Base-by-base conservation (phyloP, 805 yeast species). In the Metschnikowia kunwiensis region DNA sequence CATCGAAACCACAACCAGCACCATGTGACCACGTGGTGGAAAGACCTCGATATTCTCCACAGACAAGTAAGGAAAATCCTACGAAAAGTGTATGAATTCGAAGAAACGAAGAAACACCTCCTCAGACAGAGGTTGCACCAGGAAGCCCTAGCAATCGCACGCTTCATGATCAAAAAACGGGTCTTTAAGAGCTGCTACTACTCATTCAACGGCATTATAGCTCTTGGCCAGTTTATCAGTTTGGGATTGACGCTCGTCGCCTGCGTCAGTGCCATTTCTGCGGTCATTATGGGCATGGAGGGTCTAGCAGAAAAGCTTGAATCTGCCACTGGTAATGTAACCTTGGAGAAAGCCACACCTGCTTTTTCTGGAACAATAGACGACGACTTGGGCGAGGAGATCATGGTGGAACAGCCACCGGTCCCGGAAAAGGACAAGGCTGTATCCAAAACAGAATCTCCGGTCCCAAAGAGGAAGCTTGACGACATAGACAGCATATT, bases 1-100 rank as follows among this genome's bases (percentile, higher is more conserved):
- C 86, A 82, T 50, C 66, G 95, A 44, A 82, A 80, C 58, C 68
- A 71, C 34, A 86, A 86, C 55, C 96, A 88, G 55, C 95, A 86
- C 52, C 64, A 80, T 3, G 72, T 70, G 6, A 73, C 86, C 20
- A 51, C 54, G 7, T 88, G 96, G 96, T 88, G 95, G 91, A 72
- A 65, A 42, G 70, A 75, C 41, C 61, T 88, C 26, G 72, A 78
- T 42, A 70, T 80, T 7, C 50, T 86, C 18, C 84, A 82, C 47
- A 70, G 95, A 26, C 63, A 70, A 28, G 36, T 75, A 16, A 57
- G 78, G 12, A 62, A 62, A 30, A 50, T 77, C 5, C 40, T 77
- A 8, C 50, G 26, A 26, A 36, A 57, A 5, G 36, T 58, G 1
- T 29, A 55, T 21, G 63, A 58, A 31, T 41, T 53, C 5, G 55